Base-by-base conservation (phyloP, 108 stramenopile species). In the Nitzschia sp. region DNA sequence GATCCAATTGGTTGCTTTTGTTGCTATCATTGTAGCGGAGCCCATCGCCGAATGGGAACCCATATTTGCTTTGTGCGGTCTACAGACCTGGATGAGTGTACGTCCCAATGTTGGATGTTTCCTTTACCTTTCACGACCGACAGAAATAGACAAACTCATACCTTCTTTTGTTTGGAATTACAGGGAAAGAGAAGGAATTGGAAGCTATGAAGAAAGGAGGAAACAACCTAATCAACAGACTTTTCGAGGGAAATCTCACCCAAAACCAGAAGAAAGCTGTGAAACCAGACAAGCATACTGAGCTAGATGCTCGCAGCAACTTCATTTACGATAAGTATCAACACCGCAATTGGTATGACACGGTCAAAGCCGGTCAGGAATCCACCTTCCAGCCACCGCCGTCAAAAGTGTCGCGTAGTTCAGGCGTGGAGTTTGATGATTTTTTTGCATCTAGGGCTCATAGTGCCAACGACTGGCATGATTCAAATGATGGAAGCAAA, bases 21-120 rank as follows among this genome's bases (percentile, higher is more conserved):
- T 69, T 97, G 96, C 76, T 90, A 92, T 63, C 94, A 97, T 56
- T 97, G 96, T 75, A 89, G 89, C 50, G 95, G 94, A 46, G 86
- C 88, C 41, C 96, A 97, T 82, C 86, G 96, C 9, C 72, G 87
- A 37, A 77, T 97, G 88, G 96, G 96, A 21, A 89, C 90, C 21
- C 96, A 97, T 62, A 91, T 97, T 51, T 87, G 88, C 38, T 97
- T 96, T 68, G 96, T 97, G 19, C 75, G 96, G 64, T 89, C 84
- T 70, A 67, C 89, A 34, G 86, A 85, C 78, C 71, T 88, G 53
- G 87, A 88, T 68, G 72, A 77, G 51, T 88, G 87, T 85, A 70
- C 80, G 84, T 79, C 15, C 24, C 2, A 1, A 34, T 17, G 53
- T 12, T 54, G 53, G 12, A 24, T 48, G 19, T 7, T n/a, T 56